Percentiles rank a stretch among this genome's conserved stretches.
Evolutionary conservation across 1,139 yeast species (phyloP).

Genomic region (Debaryomycetaceae sp.): DNA sequence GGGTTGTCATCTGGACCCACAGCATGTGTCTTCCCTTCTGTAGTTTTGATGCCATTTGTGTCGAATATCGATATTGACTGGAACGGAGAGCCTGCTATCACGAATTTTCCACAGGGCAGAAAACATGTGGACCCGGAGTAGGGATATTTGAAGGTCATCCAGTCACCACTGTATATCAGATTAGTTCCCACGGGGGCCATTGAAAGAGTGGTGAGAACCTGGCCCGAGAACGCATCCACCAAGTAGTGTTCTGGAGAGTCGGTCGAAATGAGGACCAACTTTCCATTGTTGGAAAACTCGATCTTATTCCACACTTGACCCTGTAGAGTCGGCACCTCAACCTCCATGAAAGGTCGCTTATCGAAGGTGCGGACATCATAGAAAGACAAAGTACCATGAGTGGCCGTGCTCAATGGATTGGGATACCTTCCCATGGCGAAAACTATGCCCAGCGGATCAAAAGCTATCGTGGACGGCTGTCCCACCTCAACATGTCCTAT

Average conservation of each 20-base stretch:
- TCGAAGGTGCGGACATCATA: conserved; percentile 61
- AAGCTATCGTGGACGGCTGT: conserved; percentile 57
- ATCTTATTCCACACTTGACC: conserved; percentile 56
- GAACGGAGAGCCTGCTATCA: conserved; percentile 61
- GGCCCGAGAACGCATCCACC: conserved; percentile 71
- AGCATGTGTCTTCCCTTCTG: conserved; percentile 19
- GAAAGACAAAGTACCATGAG: conserved; percentile 47
- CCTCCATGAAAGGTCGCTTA: conserved; percentile 48
- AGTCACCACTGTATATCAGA: conserved; percentile 17
- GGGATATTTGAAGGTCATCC: conserved; percentile 42
- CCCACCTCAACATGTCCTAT: conserved; percentile 62
- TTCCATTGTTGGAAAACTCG: conserved; percentile 84
- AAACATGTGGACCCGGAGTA: conserved; percentile 63
- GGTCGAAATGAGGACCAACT: conserved; percentile 64
- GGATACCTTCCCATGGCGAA: conserved; percentile 63
- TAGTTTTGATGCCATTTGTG: conserved; percentile 33
- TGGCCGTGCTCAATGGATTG: conserved; percentile 12
- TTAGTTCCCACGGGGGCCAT: conserved; percentile 21
- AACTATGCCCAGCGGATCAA: conserved; percentile 81
- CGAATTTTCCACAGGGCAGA: conserved; percentile 78
- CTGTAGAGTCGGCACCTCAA: conserved; percentile 23
- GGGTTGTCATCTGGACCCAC: conserved; percentile 18
- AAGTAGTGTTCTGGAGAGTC: conserved; percentile 52
- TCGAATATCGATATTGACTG: conserved; percentile 64
- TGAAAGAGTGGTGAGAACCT: conserved; percentile 46